Conservation (phyloP, 768 basidiomycete genomes). For the Boletellus ananas region DNA sequence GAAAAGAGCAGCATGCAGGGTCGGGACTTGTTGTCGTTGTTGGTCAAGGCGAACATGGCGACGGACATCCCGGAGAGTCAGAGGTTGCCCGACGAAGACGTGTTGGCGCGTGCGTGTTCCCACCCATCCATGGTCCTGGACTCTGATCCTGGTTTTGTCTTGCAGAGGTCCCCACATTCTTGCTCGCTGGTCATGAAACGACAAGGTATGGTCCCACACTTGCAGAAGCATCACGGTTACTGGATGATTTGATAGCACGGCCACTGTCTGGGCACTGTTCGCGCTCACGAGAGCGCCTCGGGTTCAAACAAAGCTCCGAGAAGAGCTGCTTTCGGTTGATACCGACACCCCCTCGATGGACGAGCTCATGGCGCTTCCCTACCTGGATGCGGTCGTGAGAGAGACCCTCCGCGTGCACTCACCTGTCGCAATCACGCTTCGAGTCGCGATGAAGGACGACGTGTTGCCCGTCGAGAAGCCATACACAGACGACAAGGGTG, state of each 20-base stretch:
- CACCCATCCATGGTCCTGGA: no score
- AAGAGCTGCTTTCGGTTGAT: conserved; percentile 36
- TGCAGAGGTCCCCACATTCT: neutral
- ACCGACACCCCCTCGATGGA: conserved; percentile 68
- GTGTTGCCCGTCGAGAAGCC: conserved; percentile 36
- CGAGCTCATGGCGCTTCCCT: conserved; percentile 58
- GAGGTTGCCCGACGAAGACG: conserved; percentile 59
- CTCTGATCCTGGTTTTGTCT: neutral
- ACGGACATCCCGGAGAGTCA: conserved; percentile 53
- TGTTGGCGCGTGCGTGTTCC: conserved; percentile 45
- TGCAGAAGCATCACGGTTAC: neutral
- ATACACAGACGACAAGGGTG: neutral
- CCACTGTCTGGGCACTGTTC: neutral
- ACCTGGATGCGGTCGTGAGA: conserved; percentile 64
- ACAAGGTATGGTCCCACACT: neutral
- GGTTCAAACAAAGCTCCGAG: neutral
- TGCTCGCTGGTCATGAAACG: neutral
- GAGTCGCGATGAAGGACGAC: conserved; percentile 51
- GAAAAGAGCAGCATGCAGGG: conserved; percentile 33
- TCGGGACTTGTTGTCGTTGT: conserved; percentile 57
- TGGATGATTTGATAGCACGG: neutral
- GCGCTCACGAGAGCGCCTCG: neutral
- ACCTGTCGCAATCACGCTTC: conserved; percentile 42
- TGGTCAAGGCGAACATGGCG: neutral
- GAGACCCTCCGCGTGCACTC: conserved; percentile 44